These are phyloP conservation scores for Claviceps fusiformis DNA, from an alignment of 2,329 filamentous ascomycete genomes.

Conservation along the genomic window DNA sequence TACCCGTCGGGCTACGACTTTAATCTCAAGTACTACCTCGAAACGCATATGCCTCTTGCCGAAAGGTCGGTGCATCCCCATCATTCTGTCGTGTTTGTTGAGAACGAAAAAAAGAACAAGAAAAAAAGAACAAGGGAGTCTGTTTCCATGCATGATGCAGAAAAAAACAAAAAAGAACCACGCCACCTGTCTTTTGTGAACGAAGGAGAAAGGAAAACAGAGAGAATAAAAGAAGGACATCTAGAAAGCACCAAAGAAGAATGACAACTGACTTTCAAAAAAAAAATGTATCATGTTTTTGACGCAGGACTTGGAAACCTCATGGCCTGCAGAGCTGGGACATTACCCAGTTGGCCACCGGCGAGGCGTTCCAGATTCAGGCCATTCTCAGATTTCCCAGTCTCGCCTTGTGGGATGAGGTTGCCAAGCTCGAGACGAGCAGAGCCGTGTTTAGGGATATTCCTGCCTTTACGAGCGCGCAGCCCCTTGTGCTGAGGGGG, in stretches of 20 bases:
- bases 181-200: no score
- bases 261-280: no score
- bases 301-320: constrained; percentile 9
- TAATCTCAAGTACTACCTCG: constrained; percentile 14
- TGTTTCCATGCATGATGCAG: no score
- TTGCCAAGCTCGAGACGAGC: constrained; percentile 2
- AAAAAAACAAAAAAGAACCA: no score
- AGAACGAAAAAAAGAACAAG: no score
- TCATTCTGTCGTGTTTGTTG: no score
- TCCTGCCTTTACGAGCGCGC: constrained; percentile 10
- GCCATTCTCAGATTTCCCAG: constrained; percentile 12
- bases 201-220: no score
- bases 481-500: constrained; percentile 13
- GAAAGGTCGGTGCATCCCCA: constrained; percentile 8
- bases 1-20: constrained; percentile 15
- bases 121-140: no score
- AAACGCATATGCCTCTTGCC: constrained; percentile 15
- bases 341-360: constrained; percentile 9
- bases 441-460: constrained; percentile 12
- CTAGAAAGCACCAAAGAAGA: no score
- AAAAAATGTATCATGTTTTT: not conserved
- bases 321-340: constrained; percentile 12
- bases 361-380: constrained; percentile 12
- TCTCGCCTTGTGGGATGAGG: constrained; percentile 10
- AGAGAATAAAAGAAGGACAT: no score